These are phyloP conservation scores for Aspergillus bombycis DNA, from an alignment of 2,329 filamentous ascomycete genomes.

Conservation along the genomic window DNA sequence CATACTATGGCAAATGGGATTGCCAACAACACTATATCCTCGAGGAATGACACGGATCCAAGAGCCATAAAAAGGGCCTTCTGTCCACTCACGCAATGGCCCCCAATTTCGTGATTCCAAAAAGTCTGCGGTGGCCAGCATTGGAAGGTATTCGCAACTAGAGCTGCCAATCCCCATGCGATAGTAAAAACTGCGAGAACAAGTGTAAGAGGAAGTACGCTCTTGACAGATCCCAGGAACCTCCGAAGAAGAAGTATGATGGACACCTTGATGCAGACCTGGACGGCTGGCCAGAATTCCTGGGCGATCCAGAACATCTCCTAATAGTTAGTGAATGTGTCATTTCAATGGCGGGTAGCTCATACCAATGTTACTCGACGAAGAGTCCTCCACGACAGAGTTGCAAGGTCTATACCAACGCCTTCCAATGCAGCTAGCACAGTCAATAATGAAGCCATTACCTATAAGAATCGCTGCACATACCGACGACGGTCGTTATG, in stretches of 20 bases:
- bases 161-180: not conserved
- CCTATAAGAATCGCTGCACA: not conserved
- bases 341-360: too few relatives aligned
- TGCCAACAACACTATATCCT: not conserved
- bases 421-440: not conserved
- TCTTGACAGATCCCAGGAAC: not conserved
- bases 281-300: not conserved
- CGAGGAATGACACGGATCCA: not conserved
- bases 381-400: not conserved
- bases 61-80: not conserved
- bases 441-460: not conserved
- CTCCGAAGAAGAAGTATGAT: not conserved
- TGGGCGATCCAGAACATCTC: constrained; percentile 1
- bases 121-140: constrained; percentile 7
- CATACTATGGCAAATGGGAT: not conserved
- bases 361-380: not conserved
- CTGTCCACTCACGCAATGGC: not conserved
- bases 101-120: not conserved
- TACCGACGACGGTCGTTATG: not conserved
- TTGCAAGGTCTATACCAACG: not conserved
- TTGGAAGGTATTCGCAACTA: constrained; percentile 3
- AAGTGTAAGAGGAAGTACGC: not conserved
- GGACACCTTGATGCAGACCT: not conserved
- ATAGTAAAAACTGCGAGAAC: not conserved
- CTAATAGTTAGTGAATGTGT: not conserved